Evolutionary conservation across 1,139 yeast genomes (phyloP).

Genomic region (Candida albicans): DNA sequence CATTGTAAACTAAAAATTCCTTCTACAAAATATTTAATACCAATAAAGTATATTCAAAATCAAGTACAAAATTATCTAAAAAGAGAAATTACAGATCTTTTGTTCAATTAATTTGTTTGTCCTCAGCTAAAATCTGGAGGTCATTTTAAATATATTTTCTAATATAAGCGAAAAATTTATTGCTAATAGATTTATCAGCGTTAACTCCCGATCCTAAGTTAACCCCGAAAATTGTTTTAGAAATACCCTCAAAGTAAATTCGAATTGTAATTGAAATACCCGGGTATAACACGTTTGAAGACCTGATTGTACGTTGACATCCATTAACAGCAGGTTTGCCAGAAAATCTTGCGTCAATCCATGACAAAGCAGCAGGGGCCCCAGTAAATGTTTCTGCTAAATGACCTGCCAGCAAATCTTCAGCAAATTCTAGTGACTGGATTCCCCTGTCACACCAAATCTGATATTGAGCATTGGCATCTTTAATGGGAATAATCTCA

Average conservation of each 20-base stretch:
- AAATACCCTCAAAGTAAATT: too few relatives aligned
- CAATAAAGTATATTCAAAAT: too few relatives aligned
- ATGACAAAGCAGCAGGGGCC: slow-evolving; percentile 31
- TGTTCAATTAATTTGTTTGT: too few relatives aligned
- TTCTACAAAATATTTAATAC: too few relatives aligned
- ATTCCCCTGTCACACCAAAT: slow-evolving; percentile 35
- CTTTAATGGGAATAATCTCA: slow-evolving; percentile 27
- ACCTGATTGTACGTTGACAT: slow-evolving; percentile 9
- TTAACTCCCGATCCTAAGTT: too few relatives aligned
- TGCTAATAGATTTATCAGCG: not conserved
- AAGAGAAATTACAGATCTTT: too few relatives aligned
- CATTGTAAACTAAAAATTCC: too few relatives aligned
- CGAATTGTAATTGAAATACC: not conserved
- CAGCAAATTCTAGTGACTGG: slow-evolving; percentile 29
- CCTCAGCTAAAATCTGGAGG: too few relatives aligned
- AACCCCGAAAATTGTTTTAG: too few relatives aligned
- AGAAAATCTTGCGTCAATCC: slow-evolving; percentile 20
- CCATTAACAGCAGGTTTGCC: slow-evolving; percentile 10
- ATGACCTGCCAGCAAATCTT: slow-evolving; percentile 27
- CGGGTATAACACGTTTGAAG: slow-evolving; percentile 10
- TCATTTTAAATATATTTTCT: not conserved
- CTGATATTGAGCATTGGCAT: slow-evolving; percentile 25
- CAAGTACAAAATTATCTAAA: too few relatives aligned
- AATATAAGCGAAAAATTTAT: not conserved
- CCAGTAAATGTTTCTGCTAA: slow-evolving; percentile 27